Base-by-base conservation (phyloP, 2,329 filamentous ascomycete genomes). In the Coniochaeta ligniaria region DNA sequence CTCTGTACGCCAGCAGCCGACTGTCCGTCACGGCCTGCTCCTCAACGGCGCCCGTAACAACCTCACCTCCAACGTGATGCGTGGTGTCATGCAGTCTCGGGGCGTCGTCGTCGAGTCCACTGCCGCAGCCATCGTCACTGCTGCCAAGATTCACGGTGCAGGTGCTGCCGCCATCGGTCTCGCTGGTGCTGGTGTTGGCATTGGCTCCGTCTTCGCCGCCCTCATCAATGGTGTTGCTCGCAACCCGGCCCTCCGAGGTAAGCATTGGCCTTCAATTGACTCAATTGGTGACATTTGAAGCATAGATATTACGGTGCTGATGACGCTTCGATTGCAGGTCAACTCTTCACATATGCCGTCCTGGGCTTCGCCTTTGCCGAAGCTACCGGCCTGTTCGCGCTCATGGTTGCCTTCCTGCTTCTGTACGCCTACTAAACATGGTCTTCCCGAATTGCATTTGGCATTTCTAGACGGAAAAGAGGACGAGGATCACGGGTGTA, bases 331-430 rank as follows among this genome's bases (percentile, higher is more conserved):
- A 47, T n/a, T 52, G 12, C 26, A 52, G 47, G 91, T 78, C 92
- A 96, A 87, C 91, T 96, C 75, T 96, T 95, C 90, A 91, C 90
- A 71, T 94, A 95, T 83, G 91, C 91, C 86, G 93, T 95, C 90
- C 83, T 95, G 76, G 91, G 91, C 83, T 95, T 95, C 83, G 91
- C 91, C 77, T 95, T 95, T 88, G 91, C 93, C 80, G 91, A 95
- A 80, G 91, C 91, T 82, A 92, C 91, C 73, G 89, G 89, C 89
- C 87, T 91, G 75, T 91, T 91, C 88, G 88, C 91, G 75, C 87
- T 91, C 75, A 92, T 92, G 89, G 86, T 92, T 91, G 89, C 89
- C 83, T 90, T 92, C 83, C 47, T 52, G 14, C 47, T 52, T 52
- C 47, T 52, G 47, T 52, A 52, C 47, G 47, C 47, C 47, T 52